These are phyloP conservation scores for Betula pendula DNA, from an alignment of 306 rosid genomes.

Conservation along the genomic window DNA sequence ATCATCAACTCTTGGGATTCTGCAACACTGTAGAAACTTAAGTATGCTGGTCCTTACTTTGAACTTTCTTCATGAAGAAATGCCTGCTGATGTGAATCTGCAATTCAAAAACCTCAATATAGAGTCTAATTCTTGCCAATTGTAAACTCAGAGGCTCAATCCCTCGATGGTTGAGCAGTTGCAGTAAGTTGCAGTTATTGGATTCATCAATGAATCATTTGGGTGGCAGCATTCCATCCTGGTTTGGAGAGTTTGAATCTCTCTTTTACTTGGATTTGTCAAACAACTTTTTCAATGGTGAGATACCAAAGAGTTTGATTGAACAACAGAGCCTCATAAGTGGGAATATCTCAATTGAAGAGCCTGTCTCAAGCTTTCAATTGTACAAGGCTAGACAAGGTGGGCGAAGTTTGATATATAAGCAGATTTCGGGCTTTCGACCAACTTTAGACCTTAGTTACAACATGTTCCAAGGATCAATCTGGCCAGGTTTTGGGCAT, in stretches of 20 bases:
- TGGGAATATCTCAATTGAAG: background rate
- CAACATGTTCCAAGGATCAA: constrained; percentile 28
- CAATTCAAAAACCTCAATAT: constrained; percentile 16
- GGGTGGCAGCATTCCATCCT: constrained; percentile 32
- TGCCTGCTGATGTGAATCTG: constrained; percentile 21
- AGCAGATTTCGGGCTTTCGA: constrained; percentile 8
- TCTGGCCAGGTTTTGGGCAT: constrained; percentile 36
- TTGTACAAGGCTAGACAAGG: too few species aligned
- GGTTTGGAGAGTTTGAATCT: constrained; percentile 33
- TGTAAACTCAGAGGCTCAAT: constrained; percentile 42
- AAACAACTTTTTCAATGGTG: constrained; percentile 43
- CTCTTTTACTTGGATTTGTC: constrained; percentile 21
- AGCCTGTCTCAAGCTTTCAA: background rate
- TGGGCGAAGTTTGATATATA: constrained; percentile 21
- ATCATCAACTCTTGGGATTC: constrained; percentile 35
- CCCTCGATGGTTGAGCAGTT: constrained; percentile 47
- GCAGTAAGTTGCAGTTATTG: constrained; percentile 38
- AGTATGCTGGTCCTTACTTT: constrained; percentile 20
- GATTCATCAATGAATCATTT: constrained; percentile 50
- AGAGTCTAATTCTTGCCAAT: constrained; percentile 32
- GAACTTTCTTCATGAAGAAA: constrained; percentile 38
- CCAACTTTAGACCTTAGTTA: constrained; percentile 21
- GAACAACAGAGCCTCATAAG: background rate
- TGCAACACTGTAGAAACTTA: constrained; percentile 44
- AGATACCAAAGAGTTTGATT: constrained; percentile 25